Evolutionary conservation across 75 land plant genomes (phyloP).

Genomic region (Pinus albicaulis): DNA sequence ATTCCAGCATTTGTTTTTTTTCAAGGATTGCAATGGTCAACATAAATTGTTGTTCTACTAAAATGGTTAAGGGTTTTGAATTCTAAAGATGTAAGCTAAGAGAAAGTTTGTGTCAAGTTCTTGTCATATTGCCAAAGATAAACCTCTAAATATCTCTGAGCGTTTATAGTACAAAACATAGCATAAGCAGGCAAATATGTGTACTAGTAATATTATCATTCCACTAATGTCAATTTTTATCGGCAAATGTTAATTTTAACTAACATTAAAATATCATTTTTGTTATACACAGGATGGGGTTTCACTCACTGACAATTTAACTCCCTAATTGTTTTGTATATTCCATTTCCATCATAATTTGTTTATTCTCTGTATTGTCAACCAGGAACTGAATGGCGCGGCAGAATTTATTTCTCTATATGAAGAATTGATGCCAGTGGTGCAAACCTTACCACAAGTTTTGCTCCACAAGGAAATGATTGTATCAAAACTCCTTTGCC

Average conservation of each 20-base stretch:
- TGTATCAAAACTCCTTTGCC: slow-evolving; percentile 53
- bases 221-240: too few relatives aligned
- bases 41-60: too few relatives aligned
- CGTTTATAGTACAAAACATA: background rate
- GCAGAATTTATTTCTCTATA: slow-evolving; percentile 83
- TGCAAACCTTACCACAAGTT: slow-evolving; percentile 88
- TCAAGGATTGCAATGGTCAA: too few relatives aligned
- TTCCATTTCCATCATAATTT: background rate
- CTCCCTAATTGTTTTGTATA: background rate
- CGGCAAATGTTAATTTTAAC: too few relatives aligned
- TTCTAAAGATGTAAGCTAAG: background rate
- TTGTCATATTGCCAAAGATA: background rate
- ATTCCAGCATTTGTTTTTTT: too few relatives aligned
- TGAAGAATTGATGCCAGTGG: slow-evolving; percentile 69
- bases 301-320: background rate
- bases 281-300: background rate
- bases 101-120: background rate
- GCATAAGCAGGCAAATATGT: too few relatives aligned
- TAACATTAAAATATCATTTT: too few relatives aligned
- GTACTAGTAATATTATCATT: too few relatives aligned
- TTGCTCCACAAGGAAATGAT: slow-evolving; percentile 76
- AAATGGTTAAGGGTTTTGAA: too few relatives aligned
- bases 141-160: background rate
- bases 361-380: background rate
- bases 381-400: slow-evolving; percentile 88